Evolutionary conservation across 164 flowering plant genomes (phyloP), one percentile per base, ranked within the genome.

Genomic region (Aristolochia fimbriata): DNA sequence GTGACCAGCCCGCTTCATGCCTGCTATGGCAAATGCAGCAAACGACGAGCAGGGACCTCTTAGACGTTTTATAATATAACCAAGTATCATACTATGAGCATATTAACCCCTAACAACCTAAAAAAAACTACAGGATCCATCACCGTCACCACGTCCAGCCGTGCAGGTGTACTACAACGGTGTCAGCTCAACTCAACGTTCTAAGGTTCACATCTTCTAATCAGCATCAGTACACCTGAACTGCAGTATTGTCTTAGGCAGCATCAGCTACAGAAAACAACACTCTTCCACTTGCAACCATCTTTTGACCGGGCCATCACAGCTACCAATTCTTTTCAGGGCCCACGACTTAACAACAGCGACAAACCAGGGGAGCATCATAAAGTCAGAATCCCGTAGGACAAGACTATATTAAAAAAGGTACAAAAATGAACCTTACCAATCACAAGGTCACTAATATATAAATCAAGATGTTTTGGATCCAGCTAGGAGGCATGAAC

Each of bases 261-360:
- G 77, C 71, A 64, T 47, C 75, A 65, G 71, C 71, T 33, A 68
- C 71, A 63, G 69, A 64, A 49, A 67, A 43, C 57, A 61, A 54
- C 64, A 62, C 27, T 30, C 41, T 52, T n/a, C 55, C 61, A 62
- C 23, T 47, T 45, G 52, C 55, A 51, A 64, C 57, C 64, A 52
- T 51, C 63, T 53, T 62, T 64, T 63, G 56, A 14, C 14, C 22
- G 9, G 47, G 58, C 30, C 64, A 64, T 67, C 66, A 68, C 68
- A 67, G 74, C 77, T 51, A 66, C 66, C 51, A 64, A 48, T 65
- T 58, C 60, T 54, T 70, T 30, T 56, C 53, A 41, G 62, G 58
- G 31, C 48, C 61, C 60, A 30, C 51, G 33, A 62, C 13, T 23
- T 27, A 47, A 19, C 43, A 55, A 23, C 57, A 22, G 20, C 23